Conservation (phyloP, 2,329 filamentous ascomycete species). For the Colletotrichum sp. region DNA sequence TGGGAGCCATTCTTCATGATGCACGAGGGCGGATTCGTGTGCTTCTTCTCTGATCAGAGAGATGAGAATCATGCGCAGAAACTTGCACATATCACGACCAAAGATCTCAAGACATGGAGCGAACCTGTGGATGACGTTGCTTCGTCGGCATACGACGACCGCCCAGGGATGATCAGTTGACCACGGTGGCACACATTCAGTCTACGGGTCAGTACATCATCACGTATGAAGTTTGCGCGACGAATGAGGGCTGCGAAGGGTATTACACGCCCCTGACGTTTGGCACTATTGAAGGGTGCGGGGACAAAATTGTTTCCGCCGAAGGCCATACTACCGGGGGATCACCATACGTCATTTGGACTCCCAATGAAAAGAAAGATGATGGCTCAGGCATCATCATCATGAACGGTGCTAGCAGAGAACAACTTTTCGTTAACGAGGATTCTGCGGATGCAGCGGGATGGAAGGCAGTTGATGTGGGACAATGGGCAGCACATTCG, state of each 20-base stretch:
- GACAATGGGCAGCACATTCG: background rate
- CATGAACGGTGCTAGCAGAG: background rate
- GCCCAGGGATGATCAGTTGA: slow-evolving; percentile 28
- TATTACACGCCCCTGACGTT: background rate
- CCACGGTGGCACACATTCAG: background rate
- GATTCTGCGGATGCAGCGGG: background rate
- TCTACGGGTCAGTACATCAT: background rate
- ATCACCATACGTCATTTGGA: background rate
- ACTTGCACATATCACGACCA: slow-evolving; percentile 65
- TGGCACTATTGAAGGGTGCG: background rate
- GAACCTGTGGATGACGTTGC: slow-evolving; percentile 41
- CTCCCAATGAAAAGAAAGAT: background rate
- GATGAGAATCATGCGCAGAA: slow-evolving; percentile 72
- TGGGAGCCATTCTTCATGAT: slow-evolving; percentile 71
- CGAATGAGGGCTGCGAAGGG: background rate
- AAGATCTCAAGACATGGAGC: slow-evolving; percentile 67
- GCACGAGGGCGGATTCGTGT: slow-evolving; percentile 62
- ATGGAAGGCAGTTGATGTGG: background rate
- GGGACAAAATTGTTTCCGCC: background rate
- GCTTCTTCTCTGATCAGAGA: slow-evolving; percentile 75
- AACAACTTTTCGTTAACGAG: background rate
- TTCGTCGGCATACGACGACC: background rate
- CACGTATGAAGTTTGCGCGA: background rate
- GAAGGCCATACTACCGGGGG: background rate
- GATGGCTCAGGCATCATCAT: background rate